Evolutionary conservation across 768 basidiomycete species (phyloP).

Genomic region (Russula dissimulans): DNA sequence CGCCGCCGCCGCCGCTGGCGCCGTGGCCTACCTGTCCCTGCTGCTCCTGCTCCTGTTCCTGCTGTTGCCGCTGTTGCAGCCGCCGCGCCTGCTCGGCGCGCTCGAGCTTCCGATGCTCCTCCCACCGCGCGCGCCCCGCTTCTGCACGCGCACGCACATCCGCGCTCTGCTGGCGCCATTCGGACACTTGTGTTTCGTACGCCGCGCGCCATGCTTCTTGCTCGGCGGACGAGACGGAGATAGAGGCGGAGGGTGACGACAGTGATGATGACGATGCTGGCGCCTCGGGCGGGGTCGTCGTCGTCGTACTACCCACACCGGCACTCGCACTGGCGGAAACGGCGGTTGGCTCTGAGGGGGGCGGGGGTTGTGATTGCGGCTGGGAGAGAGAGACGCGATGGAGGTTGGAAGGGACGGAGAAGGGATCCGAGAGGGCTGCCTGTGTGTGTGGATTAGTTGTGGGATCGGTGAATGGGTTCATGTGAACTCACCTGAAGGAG

Average conservation of each 20-base stretch:
- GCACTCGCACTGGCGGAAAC: too few species aligned
- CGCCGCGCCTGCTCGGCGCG: constrained; percentile 16
- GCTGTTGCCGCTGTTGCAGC: constrained; percentile 5
- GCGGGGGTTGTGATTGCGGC: not conserved
- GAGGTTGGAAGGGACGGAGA: constrained; percentile 10
- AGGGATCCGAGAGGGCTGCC: constrained; percentile 20
- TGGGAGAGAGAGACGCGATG: constrained; percentile 11
- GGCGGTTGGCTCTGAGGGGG: not conserved
- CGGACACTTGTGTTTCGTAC: constrained; percentile 57
- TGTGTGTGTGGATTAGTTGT: not conserved
- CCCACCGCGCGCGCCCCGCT: constrained; percentile 63
- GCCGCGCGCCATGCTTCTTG: constrained; percentile 54
- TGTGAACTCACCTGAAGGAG: constrained; percentile 16
- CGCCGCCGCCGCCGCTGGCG: too few species aligned
- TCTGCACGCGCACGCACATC: constrained; percentile 69
- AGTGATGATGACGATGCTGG: not conserved
- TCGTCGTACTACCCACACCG: not conserved
- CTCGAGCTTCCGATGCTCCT: constrained; percentile 51
- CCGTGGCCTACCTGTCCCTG: too few species aligned
- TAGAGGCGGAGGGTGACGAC: not conserved
- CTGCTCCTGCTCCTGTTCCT: constrained; percentile 19
- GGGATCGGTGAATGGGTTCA: not conserved
- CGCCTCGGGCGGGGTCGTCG: constrained; percentile 4
- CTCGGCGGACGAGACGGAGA: constrained; percentile 17
- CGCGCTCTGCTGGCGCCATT: constrained; percentile 67